Percentiles rank a stretch among this genome's conserved stretches.
Conservation (phyloP, 768 basidiomycete genomes). For the Collybiopsis luxurians region DNA sequence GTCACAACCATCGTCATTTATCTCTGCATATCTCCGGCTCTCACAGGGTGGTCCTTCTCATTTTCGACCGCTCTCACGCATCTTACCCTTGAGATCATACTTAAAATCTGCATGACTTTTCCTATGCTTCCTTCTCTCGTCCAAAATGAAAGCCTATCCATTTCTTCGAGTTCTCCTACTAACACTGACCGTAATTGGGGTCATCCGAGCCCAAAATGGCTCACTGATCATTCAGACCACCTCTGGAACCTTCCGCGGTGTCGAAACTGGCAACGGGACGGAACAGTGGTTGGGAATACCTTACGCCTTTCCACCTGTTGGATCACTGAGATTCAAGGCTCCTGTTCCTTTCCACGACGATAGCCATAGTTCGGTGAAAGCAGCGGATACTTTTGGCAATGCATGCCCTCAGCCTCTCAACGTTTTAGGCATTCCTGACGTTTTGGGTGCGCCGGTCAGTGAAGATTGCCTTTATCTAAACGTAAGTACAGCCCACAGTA, state of each 20-base stretch:
- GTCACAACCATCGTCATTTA: too few relatives aligned
- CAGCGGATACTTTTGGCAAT: constrained; percentile 5
- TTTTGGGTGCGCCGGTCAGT: constrained; percentile 25
- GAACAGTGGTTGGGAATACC: constrained; percentile 43
- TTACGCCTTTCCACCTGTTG: constrained; percentile 40
- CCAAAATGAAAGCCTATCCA: too few relatives aligned
- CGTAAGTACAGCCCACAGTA: constrained; percentile 18
- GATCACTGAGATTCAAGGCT: constrained; percentile 32
- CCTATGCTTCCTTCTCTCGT: too few relatives aligned
- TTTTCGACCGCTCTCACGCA: too few relatives aligned
- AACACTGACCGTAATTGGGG: too few relatives aligned
- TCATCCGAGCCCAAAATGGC: too few relatives aligned
- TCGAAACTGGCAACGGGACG: constrained; percentile 27
- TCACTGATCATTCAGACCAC: constrained; percentile 20
- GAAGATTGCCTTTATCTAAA: constrained; percentile 38
- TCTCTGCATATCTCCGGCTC: too few relatives aligned
- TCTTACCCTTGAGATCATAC: too few relatives aligned
- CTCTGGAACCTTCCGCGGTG: constrained; percentile 30
- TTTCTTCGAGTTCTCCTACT: too few relatives aligned
- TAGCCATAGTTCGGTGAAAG: constrained; percentile 14
- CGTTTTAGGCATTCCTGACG: too few relatives aligned
- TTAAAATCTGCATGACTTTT: too few relatives aligned
- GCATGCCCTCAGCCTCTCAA: constrained; percentile 2
- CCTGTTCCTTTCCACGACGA: neutral
- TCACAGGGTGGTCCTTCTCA: too few relatives aligned